Conservation (phyloP, 352 stramenopile genomes). For the Poterioochromonas sp. region DNA sequence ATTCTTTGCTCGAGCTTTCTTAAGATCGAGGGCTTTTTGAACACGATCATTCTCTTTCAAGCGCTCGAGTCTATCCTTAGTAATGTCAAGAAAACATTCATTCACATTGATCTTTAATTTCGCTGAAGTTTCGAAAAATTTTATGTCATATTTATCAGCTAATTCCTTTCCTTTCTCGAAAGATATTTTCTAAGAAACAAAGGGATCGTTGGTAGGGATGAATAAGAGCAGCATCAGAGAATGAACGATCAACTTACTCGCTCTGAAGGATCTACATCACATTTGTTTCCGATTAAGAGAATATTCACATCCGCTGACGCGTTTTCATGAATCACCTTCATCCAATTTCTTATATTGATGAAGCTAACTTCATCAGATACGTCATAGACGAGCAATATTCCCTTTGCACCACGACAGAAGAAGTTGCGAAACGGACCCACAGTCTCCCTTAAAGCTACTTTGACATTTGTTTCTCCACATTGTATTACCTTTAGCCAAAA, state of each 20-base stretch:
- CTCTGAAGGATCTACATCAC: constrained; percentile 94
- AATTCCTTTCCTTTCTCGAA: not conserved
- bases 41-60: too few species aligned
- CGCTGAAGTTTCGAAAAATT: not conserved
- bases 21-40: too few species aligned
- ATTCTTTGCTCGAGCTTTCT: too few species aligned
- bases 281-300: constrained; percentile 99
- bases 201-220: constrained; percentile 55
- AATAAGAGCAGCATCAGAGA: constrained; percentile 37
- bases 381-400: constrained; percentile 88
- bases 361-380: constrained; percentile 87
- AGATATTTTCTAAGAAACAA: constrained; percentile 51
- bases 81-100: not conserved
- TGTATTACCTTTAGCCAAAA: too few species aligned
- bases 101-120: not conserved
- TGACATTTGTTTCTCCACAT: too few species aligned
- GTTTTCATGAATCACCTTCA: constrained; percentile 90
- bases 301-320: constrained; percentile 98
- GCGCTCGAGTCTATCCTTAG: too few species aligned
- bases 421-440: constrained; percentile 91
- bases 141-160: not conserved
- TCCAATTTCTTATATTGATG: constrained; percentile 87
- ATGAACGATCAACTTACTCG: constrained; percentile 49
- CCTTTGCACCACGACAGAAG: constrained; percentile 89
- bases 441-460: too few species aligned